Evolutionary conservation across 129 eudicot species (phyloP).

Genomic region (Logfia minima): DNA sequence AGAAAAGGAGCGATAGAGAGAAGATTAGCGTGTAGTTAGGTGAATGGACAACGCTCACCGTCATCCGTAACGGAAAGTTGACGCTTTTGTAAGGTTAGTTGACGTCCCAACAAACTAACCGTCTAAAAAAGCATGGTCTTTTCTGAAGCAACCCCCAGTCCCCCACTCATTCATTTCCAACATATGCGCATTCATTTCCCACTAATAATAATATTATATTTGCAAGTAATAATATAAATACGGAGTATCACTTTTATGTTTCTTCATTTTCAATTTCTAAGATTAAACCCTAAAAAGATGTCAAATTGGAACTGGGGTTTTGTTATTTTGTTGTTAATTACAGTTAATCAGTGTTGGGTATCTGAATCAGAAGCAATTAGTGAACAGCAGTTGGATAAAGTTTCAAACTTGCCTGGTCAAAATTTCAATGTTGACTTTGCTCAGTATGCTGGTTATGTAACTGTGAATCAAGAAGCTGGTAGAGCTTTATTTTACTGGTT

Average conservation of each 20-base stretch:
- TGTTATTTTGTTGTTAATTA: slow-evolving; percentile 22
- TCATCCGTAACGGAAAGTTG: slow-evolving; percentile 24
- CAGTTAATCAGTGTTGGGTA: slow-evolving; percentile 22
- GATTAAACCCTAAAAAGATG: slow-evolving; percentile 42
- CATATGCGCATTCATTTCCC: background rate
- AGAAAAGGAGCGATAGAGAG: background rate
- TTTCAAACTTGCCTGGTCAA: slow-evolving; percentile 73
- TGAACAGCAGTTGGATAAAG: slow-evolving; percentile 55
- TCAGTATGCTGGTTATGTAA: slow-evolving; percentile 84
- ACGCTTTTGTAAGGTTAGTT: background rate
- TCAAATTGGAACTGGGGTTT: slow-evolving; percentile 42
- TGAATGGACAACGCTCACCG: background rate
- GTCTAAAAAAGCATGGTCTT: slow-evolving; percentile 20
- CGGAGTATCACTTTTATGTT: background rate
- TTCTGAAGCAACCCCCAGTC: slow-evolving; percentile 14
- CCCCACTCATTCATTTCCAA: slow-evolving; percentile 8
- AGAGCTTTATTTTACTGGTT: slow-evolving; percentile 94
- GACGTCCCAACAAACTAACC: slow-evolving; percentile 33
- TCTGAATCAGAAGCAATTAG: slow-evolving; percentile 39
- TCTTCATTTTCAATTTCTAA: background rate
- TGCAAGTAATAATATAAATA: too few relatives aligned
- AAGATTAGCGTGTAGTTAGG: background rate
- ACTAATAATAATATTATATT: background rate
- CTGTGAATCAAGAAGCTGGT: slow-evolving; percentile 62
- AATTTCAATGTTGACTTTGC: slow-evolving; percentile 59